Evolutionary conservation across 352 stramenopile genomes (phyloP).

Genomic region (Phytophthora cryptogea): DNA sequence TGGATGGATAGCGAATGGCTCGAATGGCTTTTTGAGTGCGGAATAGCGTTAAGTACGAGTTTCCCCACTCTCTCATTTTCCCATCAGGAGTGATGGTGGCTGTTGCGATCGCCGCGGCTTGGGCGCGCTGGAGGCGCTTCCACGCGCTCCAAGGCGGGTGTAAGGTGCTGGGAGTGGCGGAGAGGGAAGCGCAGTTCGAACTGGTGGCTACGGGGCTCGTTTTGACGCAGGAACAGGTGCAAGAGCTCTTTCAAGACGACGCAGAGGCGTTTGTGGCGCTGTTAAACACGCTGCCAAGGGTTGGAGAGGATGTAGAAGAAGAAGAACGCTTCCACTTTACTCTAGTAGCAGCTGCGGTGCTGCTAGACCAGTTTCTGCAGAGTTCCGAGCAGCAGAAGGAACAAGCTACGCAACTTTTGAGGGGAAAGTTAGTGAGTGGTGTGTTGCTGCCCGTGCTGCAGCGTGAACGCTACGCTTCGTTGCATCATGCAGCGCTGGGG

Average conservation of each 20-base stretch:
- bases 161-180: slow-evolving; percentile 9
- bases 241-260: slow-evolving; percentile 33
- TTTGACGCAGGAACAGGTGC: slow-evolving; percentile 29
- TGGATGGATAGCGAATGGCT: too few species aligned
- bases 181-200: slow-evolving; percentile 55
- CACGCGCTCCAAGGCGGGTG: slow-evolving; percentile 6
- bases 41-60: neutral
- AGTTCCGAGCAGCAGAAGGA: neutral
- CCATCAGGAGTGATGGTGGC: slow-evolving; percentile 4
- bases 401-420: slow-evolving; percentile 7
- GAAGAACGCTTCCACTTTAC: slow-evolving; percentile 50
- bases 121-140: slow-evolving; percentile 31
- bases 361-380: slow-evolving; percentile 38
- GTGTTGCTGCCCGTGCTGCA: slow-evolving; percentile 44
- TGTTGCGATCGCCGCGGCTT: slow-evolving; percentile 17
- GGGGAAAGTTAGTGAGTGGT: slow-evolving; percentile 9
- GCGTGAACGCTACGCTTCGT: slow-evolving; percentile 17
- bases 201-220: slow-evolving; percentile 49
- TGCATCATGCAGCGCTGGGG: slow-evolving; percentile 36
- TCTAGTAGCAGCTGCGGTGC: slow-evolving; percentile 33
- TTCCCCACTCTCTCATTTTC: too few species aligned
- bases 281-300: slow-evolving; percentile 43
- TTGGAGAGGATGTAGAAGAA: slow-evolving; percentile 19
- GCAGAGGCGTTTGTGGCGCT: slow-evolving; percentile 26
- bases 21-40: too few species aligned